Conservation (phyloP, 164 flowering plant genomes). For the Macadamia tetraphylla region DNA sequence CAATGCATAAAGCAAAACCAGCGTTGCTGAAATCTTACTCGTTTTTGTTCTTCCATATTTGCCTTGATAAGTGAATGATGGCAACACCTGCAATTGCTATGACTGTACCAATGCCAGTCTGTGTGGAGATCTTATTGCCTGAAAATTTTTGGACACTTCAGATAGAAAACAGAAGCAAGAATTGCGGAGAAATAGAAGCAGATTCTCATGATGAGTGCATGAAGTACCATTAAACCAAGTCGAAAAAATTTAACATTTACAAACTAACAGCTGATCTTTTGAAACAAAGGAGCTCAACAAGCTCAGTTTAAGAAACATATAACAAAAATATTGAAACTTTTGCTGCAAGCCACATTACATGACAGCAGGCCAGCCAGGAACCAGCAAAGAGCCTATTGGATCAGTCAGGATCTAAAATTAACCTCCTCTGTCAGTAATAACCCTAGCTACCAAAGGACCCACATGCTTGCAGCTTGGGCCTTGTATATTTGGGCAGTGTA, state of each 20-base stretch:
- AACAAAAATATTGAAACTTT: background rate
- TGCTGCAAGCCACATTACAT: background rate
- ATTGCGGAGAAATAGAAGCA: background rate
- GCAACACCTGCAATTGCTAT: conserved; percentile 76
- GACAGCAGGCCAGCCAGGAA: background rate
- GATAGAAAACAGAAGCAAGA: background rate
- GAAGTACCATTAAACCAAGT: no score
- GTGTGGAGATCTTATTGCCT: conserved; percentile 68
- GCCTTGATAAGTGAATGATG: conserved; percentile 63
- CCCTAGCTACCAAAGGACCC: background rate
- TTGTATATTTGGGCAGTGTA: no score
- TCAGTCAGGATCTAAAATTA: background rate
- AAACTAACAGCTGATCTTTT: no score
- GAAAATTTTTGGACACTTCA: conserved; percentile 13
- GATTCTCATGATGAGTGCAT: background rate
- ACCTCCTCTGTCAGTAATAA: background rate
- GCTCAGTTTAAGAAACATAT: background rate
- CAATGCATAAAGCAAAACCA: background rate
- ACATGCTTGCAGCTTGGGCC: background rate
- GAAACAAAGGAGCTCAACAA: no score
- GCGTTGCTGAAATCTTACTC: conserved; percentile 27
- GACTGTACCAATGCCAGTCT: conserved; percentile 70
- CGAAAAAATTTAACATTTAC: no score
- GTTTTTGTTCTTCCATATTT: conserved; percentile 53
- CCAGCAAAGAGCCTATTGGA: background rate